A percentile compares a stretch with the other conserved stretches of the same genome.
Evolutionary conservation across 1,139 yeast species (phyloP).

Genomic region (Hyphopichia burtonii): DNA sequence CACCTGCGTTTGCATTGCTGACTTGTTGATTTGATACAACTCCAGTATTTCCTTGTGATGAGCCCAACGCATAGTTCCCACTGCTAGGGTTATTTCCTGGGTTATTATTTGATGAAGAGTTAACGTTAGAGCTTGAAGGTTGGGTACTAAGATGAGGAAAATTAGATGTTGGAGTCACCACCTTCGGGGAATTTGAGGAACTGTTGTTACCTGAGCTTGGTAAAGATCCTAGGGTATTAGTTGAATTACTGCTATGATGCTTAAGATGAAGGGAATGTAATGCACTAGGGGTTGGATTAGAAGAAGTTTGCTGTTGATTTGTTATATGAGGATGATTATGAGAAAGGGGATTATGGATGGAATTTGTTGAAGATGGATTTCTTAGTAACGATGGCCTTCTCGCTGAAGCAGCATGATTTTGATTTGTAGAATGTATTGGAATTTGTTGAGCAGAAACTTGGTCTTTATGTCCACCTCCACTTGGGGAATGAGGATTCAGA

Average conservation of each 20-base stretch:
- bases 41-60: background rate
- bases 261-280: background rate
- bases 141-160: constrained; percentile 5
- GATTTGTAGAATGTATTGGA: background rate
- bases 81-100: background rate
- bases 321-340: constrained; percentile 5
- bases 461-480: background rate
- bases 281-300: constrained; percentile 11
- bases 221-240: background rate
- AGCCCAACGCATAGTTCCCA: background rate
- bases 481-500: constrained; percentile 3
- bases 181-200: background rate
- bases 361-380: constrained; percentile 14
- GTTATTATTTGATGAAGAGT: background rate
- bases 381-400: constrained; percentile 22
- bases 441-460: background rate
- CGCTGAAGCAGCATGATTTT: constrained; percentile 3
- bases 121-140: constrained; percentile 2
- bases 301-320: background rate
- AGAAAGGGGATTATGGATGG: constrained; percentile 4
- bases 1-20: background rate
- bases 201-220: background rate
- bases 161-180: constrained; percentile 1
- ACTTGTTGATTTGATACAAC: constrained; percentile 5
- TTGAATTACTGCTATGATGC: background rate